Percentiles rank a stretch among this genome's conserved stretches.
phyloP scores from a whole-genome alignment of 352 stramenopile genomes.

The Globisporangium abappressorium region DNA sequence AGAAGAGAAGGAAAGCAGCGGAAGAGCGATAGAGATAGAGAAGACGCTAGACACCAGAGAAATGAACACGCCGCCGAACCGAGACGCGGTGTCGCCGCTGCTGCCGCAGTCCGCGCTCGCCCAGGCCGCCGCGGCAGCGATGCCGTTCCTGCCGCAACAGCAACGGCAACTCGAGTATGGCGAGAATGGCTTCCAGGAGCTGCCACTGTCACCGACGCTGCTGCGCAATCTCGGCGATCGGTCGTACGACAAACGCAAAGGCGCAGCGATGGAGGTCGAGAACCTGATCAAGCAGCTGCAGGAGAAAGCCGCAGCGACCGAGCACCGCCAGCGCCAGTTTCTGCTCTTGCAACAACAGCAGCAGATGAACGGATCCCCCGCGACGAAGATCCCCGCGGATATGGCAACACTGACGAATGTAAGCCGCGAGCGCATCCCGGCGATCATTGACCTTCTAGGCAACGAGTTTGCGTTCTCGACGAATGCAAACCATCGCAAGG shows the following conservation, averaged over 20 bases:
- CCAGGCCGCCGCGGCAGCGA: slow-evolving; percentile 42
- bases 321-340: slow-evolving; percentile 63
- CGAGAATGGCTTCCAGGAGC: slow-evolving; percentile 28
- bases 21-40: not conserved
- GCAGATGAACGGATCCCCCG: slow-evolving; percentile 19
- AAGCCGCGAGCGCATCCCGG: slow-evolving; percentile 83
- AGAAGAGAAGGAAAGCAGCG: not conserved
- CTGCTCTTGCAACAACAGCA: slow-evolving; percentile 54
- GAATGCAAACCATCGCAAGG: slow-evolving; percentile 99
- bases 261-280: slow-evolving; percentile 98
- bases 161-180: slow-evolving; percentile 1
- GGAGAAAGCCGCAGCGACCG: slow-evolving; percentile 87
- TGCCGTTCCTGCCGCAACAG: slow-evolving; percentile 33
- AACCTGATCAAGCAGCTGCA: slow-evolving; percentile 97
- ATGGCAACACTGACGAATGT: slow-evolving; percentile 32
- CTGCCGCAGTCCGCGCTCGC: slow-evolving; percentile 56
- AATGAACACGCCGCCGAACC: slow-evolving; percentile 13
- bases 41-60: not conserved
- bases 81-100: slow-evolving; percentile 36
- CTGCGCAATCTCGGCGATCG: slow-evolving; percentile 94
- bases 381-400: slow-evolving; percentile 35
- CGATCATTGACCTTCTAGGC: slow-evolving; percentile 95
- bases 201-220: slow-evolving; percentile 72
- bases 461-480: slow-evolving; percentile 98
- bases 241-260: slow-evolving; percentile 99